phyloP scores from a whole-genome alignment of 768 basidiomycete species.

The Leccinum aurantiacum region DNA sequence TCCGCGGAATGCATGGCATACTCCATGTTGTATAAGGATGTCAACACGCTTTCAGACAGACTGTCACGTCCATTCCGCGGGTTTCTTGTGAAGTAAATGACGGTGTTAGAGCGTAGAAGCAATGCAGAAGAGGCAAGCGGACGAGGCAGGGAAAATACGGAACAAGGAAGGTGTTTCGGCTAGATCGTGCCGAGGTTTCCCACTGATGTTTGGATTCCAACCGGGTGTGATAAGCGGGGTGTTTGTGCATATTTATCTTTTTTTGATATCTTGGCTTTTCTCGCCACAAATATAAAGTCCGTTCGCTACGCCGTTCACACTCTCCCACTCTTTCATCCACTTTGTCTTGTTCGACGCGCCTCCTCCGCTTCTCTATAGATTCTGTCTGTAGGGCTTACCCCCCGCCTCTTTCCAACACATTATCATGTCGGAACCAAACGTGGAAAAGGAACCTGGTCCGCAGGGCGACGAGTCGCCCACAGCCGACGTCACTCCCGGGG shows the following conservation, averaged over 20 bases:
- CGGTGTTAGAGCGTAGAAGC: slow-evolving; percentile 17
- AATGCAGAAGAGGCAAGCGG: slow-evolving; percentile 1
- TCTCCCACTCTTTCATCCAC: slow-evolving; percentile 35
- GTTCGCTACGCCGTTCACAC: slow-evolving; percentile 24
- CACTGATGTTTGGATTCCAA: slow-evolving; percentile 23
- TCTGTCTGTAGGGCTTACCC: slow-evolving; percentile 29
- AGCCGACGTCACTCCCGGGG: slow-evolving; percentile 21
- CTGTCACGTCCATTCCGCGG: background rate
- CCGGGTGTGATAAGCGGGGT: slow-evolving; percentile 23
- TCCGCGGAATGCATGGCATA: background rate
- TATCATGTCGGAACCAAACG: slow-evolving; percentile 40
- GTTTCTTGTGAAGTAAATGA: background rate
- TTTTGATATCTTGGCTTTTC: slow-evolving; percentile 30
- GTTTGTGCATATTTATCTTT: slow-evolving; percentile 27
- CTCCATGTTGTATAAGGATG: background rate
- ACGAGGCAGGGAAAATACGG: slow-evolving; percentile 22
- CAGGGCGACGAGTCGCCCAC: slow-evolving; percentile 47
- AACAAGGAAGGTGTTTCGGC: slow-evolving; percentile 15
- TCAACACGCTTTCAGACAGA: background rate
- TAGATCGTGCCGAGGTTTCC: slow-evolving; percentile 25
- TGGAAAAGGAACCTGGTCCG: slow-evolving; percentile 69
- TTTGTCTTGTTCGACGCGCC: slow-evolving; percentile 12
- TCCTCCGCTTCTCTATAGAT: slow-evolving; percentile 24
- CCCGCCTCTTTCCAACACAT: background rate
- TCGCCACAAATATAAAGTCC: slow-evolving; percentile 35